Conservation (phyloP, 305 asterid species). For the Rubia tinctorum region DNA sequence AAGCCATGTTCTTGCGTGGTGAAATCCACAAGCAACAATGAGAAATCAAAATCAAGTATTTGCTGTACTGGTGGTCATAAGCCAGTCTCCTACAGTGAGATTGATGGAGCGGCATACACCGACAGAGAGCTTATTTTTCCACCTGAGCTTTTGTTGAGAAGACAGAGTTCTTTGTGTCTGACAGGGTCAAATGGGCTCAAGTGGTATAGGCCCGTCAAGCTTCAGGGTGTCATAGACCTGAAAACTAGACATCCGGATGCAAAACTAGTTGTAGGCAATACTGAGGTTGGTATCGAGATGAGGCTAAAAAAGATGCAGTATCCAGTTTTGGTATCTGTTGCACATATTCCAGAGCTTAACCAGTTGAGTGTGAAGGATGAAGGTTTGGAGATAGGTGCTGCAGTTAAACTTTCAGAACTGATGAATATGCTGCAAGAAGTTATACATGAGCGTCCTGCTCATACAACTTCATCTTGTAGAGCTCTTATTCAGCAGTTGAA, state of each 20-base stretch:
- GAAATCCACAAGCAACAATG: constrained; percentile 32
- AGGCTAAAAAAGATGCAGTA: constrained; percentile 71
- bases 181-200: constrained; percentile 67
- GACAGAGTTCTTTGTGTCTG: constrained; percentile 44
- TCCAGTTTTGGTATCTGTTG: constrained; percentile 68
- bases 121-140: constrained; percentile 90
- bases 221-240: constrained; percentile 62
- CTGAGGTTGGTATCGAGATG: constrained; percentile 93
- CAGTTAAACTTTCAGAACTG: constrained; percentile 75
- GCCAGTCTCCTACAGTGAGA: constrained; percentile 63
- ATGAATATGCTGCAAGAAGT: constrained; percentile 45
- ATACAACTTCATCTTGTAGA: constrained; percentile 78
- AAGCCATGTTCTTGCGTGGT: constrained; percentile 85
- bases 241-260: constrained; percentile 63
- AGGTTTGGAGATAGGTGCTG: constrained; percentile 91
- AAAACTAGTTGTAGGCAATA: constrained; percentile 77
- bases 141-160: constrained; percentile 74
- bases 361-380: constrained; percentile 48
- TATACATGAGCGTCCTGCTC: constrained; percentile 38
- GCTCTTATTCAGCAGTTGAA: constrained; percentile 71
- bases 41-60: constrained; percentile 22
- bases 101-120: constrained; percentile 69
- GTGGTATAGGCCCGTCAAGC: constrained; percentile 80
- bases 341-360: constrained; percentile 73
- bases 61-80: constrained; percentile 28